Conservation (phyloP, 805 yeast genomes). For the Wickerhamiella brachini region DNA sequence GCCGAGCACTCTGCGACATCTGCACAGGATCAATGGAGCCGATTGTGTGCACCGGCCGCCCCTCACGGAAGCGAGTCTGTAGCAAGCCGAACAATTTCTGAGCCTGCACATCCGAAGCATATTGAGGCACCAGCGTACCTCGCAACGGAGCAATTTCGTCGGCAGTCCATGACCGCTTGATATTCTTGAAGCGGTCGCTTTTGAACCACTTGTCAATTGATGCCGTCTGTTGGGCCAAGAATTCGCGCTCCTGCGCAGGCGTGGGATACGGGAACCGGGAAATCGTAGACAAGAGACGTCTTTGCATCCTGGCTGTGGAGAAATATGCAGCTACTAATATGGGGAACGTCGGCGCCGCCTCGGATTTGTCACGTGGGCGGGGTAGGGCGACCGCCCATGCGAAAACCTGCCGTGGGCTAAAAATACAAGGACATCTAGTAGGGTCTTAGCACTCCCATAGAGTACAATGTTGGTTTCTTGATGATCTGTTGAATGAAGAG, state of each 20-base stretch:
- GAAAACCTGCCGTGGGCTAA: too few relatives aligned
- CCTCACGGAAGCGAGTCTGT: conserved; percentile 28
- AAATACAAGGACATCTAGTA: too few relatives aligned
- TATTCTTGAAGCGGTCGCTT: conserved; percentile 32
- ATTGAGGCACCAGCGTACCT: conserved; percentile 31
- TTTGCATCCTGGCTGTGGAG: neutral
- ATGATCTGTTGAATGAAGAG: too few relatives aligned
- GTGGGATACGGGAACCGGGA: conserved; percentile 26
- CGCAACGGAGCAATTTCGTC: conserved; percentile 38
- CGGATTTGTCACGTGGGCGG: conserved; percentile 2
- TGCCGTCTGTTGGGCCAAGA: conserved; percentile 24
- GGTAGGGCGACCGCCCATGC: too few relatives aligned
- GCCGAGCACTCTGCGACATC: conserved; percentile 40
- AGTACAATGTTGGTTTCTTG: too few relatives aligned
- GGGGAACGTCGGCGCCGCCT: neutral
- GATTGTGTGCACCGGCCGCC: conserved; percentile 39
- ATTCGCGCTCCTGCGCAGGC: conserved; percentile 21
- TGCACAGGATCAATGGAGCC: conserved; percentile 54
- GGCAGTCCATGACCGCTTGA: conserved; percentile 40
- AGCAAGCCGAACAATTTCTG: conserved; percentile 36
- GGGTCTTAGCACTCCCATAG: too few relatives aligned
- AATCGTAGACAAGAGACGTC: conserved; percentile 3
- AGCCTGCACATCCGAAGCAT: conserved; percentile 41
- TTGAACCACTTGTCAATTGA: conserved; percentile 38
- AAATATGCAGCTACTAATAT: neutral